Base-by-base conservation (phyloP, 2,329 filamentous ascomycete species). In the Paracoccidioides lutzii region DNA sequence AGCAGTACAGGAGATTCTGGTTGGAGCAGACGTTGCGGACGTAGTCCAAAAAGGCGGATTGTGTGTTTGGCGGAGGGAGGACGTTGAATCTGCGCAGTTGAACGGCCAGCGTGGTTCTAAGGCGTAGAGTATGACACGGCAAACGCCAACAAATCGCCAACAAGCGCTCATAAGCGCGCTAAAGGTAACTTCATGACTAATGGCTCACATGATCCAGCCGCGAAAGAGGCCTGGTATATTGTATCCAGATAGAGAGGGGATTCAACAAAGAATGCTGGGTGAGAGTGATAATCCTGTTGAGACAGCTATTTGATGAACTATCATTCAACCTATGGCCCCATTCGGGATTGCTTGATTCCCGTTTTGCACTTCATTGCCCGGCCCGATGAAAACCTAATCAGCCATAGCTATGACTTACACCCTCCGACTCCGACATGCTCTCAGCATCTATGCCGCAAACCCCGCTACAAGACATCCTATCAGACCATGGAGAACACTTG, bases 391-490 rank as follows among this genome's bases (percentile, higher is more conserved):
- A 22, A 37, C n/a, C 41, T 53, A 40, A 53, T 35, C 43, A 28
- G 15, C 15, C 30, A 7, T 5, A 44, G 30, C 32, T 35, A 53
- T 53, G 52, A 46, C 52, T 46, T 46, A 41, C 32, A 32, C 42
- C 3, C 32, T 45, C 52, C 41, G 35, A 38, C 12, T 5, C 41
- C 52, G 52, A 14, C 35, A 37, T 28, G 41, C 58, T 43, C 61
- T 61, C 37, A 58, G 65, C 61, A 63, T 70, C 59, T 67, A 63
- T 56, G 65, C 65, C 57, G 66, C n/a, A 44, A 46, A 53, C 58
- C 67, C 63, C 57, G 65, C 65, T 57, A 66, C 28, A 44, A 46
- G n/a, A 10, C 30, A 53, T 38, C 8, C 42, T 28, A 12, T 22
- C 32, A 22, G 4, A 37, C 52, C 30, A 53, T 46, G 41, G 28